phyloP scores from a whole-genome alignment of 2,329 filamentous ascomycete genomes.

The Cytospora schulzeri region DNA sequence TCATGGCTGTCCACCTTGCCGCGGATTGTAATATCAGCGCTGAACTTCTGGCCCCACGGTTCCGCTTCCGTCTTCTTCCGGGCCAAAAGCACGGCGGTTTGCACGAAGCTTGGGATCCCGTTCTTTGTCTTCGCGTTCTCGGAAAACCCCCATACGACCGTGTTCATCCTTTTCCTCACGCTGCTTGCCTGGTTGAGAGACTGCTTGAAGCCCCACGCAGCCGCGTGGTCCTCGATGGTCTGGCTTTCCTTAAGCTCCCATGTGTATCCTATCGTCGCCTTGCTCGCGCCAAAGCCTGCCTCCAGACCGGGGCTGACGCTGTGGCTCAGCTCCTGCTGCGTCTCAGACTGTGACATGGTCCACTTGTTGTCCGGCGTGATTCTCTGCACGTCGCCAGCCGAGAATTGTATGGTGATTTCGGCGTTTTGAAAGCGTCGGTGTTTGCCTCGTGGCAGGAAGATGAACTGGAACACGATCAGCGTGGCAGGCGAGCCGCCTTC shows the following conservation, averaged over 20 bases:
- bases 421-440: constrained; percentile 1
- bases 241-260: constrained; percentile 3
- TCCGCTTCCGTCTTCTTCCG: too few relatives aligned
- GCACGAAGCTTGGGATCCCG: too few relatives aligned
- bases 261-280: constrained; percentile 10
- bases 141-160: background rate
- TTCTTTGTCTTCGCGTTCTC: background rate
- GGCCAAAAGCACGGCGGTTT: too few relatives aligned
- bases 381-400: background rate
- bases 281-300: background rate
- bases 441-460: constrained; percentile 1
- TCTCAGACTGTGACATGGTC: background rate
- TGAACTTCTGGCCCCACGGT: too few relatives aligned
- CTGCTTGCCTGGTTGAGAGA: background rate
- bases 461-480: constrained; percentile 12
- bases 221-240: background rate
- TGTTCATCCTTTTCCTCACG: background rate
- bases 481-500: constrained; percentile 11
- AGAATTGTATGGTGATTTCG: constrained; percentile 1
- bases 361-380: background rate
- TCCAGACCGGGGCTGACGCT: constrained; percentile 13
- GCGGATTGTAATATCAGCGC: too few relatives aligned
- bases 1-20: too few relatives aligned
- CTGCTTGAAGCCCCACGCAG: background rate
- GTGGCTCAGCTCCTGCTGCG: constrained; percentile 8